Evolutionary conservation across 2,329 filamentous ascomycete species (phyloP).

Genomic region (Colletotrichum noveboracense): DNA sequence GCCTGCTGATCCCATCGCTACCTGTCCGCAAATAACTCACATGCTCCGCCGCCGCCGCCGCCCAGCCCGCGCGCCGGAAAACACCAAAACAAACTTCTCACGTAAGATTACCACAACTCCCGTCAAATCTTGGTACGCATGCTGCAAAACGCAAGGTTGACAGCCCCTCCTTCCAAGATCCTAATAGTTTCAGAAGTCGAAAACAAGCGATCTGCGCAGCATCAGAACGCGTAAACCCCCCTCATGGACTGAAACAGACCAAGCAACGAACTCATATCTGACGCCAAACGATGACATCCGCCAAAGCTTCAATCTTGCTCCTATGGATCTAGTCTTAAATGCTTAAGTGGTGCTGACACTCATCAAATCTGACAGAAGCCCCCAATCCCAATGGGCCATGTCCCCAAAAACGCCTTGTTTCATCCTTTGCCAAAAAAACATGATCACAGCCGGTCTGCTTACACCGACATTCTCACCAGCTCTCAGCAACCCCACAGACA

Average conservation of each 20-base stretch:
- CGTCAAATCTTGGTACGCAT: not conserved
- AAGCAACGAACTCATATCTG: not conserved
- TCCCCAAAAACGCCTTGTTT: not conserved
- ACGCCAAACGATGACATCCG: not conserved
- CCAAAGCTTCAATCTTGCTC: not conserved
- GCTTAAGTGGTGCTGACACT: not conserved
- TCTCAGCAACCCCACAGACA: not conserved
- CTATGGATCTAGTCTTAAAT: accelerated
- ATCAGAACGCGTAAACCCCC: not conserved
- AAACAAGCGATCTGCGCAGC: not conserved
- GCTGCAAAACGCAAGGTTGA: not conserved
- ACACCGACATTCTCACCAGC: not conserved
- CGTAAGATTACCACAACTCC: not conserved
- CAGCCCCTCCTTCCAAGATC: not conserved
- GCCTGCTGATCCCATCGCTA: not conserved
- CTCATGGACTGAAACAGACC: not conserved
- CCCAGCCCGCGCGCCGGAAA: not conserved
- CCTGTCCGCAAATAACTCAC: not conserved
- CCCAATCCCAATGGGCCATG: not conserved
- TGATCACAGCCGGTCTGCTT: not conserved
- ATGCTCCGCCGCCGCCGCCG: not conserved
- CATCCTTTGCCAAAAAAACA: not conserved
- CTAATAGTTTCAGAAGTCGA: not conserved
- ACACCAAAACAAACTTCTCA: slow-evolving; percentile 1
- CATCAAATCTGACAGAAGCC: not conserved